phyloP scores from a whole-genome alignment of 2,329 filamentous ascomycete species.

The Malbranchea zuffiana region DNA sequence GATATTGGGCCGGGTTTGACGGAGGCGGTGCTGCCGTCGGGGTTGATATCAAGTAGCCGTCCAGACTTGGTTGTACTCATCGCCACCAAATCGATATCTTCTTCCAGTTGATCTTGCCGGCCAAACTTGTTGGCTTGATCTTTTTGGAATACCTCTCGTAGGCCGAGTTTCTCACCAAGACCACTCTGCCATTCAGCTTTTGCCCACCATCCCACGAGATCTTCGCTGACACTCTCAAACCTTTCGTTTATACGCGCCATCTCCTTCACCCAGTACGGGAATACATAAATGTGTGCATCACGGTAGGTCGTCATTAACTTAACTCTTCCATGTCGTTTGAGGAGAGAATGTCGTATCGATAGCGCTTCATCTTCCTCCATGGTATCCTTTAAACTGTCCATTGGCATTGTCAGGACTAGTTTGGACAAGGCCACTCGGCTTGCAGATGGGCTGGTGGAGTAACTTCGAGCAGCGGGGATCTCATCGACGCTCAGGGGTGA shows the following conservation, averaged over 20 bases:
- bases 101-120: slow-evolving; percentile 33
- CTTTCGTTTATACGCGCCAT: slow-evolving; percentile 68
- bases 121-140: slow-evolving; percentile 34
- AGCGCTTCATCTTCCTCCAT: slow-evolving; percentile 58
- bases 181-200: slow-evolving; percentile 86
- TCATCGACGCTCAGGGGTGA: slow-evolving; percentile 50
- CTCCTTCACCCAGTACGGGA: slow-evolving; percentile 82
- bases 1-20: slow-evolving; percentile 14
- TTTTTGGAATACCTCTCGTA: slow-evolving; percentile 52
- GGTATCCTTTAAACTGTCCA: slow-evolving; percentile 76
- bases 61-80: slow-evolving; percentile 44
- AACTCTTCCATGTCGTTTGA: slow-evolving; percentile 63
- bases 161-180: slow-evolving; percentile 63
- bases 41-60: slow-evolving; percentile 9
- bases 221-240: slow-evolving; percentile 80
- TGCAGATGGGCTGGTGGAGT: slow-evolving; percentile 48
- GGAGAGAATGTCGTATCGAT: slow-evolving; percentile 62
- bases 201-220: slow-evolving; percentile 89
- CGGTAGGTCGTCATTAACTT: slow-evolving; percentile 74
- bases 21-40: slow-evolving; percentile 8
- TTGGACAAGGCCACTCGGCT: slow-evolving; percentile 60
- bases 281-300: slow-evolving; percentile 89
- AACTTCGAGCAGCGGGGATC: slow-evolving; percentile 34
- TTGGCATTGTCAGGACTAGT: slow-evolving; percentile 75
- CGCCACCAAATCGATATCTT: slow-evolving; percentile 44